Percentiles rank a stretch among this genome's conserved stretches.
Evolutionary conservation across 345 rosid species (phyloP).

Genomic region (Salix viminalis): DNA sequence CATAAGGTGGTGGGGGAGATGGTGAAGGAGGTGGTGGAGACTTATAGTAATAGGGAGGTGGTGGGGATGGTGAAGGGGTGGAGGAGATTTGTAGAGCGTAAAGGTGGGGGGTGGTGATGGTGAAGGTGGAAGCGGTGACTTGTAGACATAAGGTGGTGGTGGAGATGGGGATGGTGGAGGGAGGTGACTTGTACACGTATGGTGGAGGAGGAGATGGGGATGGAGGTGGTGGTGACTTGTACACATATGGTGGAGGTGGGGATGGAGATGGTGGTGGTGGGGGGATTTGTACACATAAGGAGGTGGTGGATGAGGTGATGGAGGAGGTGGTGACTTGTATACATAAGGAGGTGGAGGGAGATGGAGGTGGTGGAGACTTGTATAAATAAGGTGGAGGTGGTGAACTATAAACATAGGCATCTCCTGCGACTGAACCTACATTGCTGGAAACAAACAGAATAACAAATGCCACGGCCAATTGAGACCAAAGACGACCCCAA

Average conservation of each 20-base stretch:
- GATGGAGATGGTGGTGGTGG: background rate
- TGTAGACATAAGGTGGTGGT: background rate
- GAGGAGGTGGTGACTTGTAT: slow-evolving; percentile 1
- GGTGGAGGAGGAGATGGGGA: background rate
- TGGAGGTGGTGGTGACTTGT: slow-evolving; percentile 5
- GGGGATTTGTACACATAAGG: background rate
- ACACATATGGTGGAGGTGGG: background rate
- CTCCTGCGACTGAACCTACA: slow-evolving; percentile 40
- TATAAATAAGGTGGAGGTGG: slow-evolving; percentile 31
- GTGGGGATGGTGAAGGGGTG: too few relatives aligned
- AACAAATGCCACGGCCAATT: slow-evolving; percentile 54
- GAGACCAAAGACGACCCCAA: slow-evolving; percentile 55
- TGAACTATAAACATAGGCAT: slow-evolving; percentile 46
- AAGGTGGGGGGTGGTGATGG: background rate
- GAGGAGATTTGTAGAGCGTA: background rate
- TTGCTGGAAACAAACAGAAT: slow-evolving; percentile 27
- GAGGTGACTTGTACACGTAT: background rate
- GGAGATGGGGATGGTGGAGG: background rate
- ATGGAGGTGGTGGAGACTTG: background rate
- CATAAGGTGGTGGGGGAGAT: background rate
- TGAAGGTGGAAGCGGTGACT: background rate
- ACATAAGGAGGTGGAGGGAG: background rate
- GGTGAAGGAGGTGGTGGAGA: background rate
- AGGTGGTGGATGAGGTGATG: background rate
- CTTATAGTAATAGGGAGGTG: too few relatives aligned